These are phyloP conservation scores for Spinacia oleracea DNA, from an alignment of 179 eudicot genomes.

Conservation along the genomic window DNA sequence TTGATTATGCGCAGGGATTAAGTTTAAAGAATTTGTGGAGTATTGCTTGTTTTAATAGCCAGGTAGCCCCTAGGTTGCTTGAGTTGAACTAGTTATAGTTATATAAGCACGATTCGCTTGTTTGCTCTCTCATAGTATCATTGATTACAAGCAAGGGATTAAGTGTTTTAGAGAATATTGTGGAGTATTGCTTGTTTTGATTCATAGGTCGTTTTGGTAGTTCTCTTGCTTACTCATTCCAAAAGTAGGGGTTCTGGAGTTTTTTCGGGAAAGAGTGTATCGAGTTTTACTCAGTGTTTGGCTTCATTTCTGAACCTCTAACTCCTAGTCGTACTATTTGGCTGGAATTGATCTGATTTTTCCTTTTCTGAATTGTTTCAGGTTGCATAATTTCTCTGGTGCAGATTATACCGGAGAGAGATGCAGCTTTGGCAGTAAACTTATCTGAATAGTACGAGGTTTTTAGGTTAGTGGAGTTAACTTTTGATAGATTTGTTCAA, in stretches of 20 bases:
- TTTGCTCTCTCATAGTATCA: not conserved
- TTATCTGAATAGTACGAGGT: not conserved
- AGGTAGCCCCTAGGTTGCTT: not conserved
- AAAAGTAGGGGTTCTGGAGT: not conserved
- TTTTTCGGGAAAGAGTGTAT: not conserved
- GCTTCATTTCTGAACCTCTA: not conserved
- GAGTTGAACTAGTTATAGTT: not conserved
- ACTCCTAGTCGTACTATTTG: not conserved
- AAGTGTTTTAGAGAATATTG: not conserved
- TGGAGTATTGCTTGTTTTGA: not conserved
- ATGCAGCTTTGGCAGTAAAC: conserved; percentile 33
- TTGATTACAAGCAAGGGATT: not conserved
- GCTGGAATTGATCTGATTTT: conserved; percentile 1
- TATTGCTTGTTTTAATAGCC: not conserved
- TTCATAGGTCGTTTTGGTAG: not conserved
- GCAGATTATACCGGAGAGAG: conserved; percentile 27
- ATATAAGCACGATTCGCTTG: not conserved
- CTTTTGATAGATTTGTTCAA: conserved; percentile 2
- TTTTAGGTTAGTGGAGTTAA: not conserved
- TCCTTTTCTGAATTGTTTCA: conserved; percentile 20
- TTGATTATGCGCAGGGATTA: not conserved
- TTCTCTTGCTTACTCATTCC: not conserved
- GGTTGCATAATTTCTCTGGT: conserved; percentile 43
- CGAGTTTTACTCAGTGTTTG: not conserved
- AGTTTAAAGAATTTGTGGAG: not conserved